phyloP scores from a whole-genome alignment of 768 basidiomycete genomes.

The Sporobolomyces phaffii region DNA sequence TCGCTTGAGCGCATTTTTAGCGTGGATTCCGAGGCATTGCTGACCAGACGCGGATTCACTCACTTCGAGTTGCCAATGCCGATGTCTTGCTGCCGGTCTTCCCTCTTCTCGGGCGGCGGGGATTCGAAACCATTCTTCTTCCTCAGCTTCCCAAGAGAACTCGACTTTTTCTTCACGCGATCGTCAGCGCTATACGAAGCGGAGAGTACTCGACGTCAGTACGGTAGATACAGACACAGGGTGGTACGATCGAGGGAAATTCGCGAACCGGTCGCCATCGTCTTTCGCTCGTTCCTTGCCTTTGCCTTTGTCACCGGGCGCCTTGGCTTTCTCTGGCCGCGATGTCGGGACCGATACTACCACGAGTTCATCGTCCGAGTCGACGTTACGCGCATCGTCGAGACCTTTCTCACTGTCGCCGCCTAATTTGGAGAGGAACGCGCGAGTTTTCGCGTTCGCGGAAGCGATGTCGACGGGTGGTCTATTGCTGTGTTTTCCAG shows the following conservation, averaged over 20 bases:
- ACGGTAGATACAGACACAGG: no score
- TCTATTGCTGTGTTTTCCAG: no score
- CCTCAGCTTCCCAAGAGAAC: not conserved
- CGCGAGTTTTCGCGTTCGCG: not conserved
- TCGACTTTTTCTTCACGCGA: not conserved
- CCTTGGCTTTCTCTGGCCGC: not conserved
- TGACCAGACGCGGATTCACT: not conserved
- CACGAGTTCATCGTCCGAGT: not conserved
- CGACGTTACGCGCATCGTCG: no score
- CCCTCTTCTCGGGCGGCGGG: not conserved
- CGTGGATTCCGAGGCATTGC: no score
- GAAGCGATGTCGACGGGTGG: no score
- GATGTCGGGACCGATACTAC: not conserved
- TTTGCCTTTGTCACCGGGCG: not conserved
- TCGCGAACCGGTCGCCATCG: not conserved
- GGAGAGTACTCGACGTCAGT: no score
- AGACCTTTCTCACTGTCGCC: no score
- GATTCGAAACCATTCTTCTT: not conserved
- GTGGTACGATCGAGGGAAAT: no score
- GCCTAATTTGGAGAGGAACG: not conserved
- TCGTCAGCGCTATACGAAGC: not conserved
- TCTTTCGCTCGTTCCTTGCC: slow-evolving; percentile 7
- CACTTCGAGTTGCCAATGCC: not conserved
- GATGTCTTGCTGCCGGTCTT: not conserved
- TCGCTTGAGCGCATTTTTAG: no score